A percentile compares a stretch with the other conserved stretches of the same genome.
Conservation (phyloP, 176 grass and related monocot genomes). For the Cocos nucifera region DNA sequence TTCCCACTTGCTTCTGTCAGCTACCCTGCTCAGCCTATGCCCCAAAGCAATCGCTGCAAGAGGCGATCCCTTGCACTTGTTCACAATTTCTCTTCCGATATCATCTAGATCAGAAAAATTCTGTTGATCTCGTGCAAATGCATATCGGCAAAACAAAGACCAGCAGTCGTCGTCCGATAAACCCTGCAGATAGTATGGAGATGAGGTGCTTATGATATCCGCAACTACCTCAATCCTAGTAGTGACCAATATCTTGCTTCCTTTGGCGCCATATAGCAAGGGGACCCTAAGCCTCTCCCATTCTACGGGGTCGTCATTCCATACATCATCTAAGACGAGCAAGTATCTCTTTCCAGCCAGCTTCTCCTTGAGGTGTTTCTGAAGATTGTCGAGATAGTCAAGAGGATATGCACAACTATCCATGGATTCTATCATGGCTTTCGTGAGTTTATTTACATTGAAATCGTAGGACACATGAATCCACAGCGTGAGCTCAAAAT, state of each 20-base stretch:
- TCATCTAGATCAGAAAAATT: background rate
- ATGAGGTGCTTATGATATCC: background rate
- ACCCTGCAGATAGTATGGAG: conserved; percentile 2
- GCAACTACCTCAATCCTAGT: conserved; percentile 22
- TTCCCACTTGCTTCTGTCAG: conserved; percentile 28
- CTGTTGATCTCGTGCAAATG: background rate
- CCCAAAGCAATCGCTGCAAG: conserved; percentile 31
- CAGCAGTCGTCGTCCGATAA: conserved; percentile 23
- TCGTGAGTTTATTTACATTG: conserved; percentile 4
- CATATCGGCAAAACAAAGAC: conserved; percentile 17
- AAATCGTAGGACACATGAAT: conserved; percentile 32
- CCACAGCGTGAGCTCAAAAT: conserved; percentile 36
- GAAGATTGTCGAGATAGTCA: conserved; percentile 14
- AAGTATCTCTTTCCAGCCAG: conserved; percentile 25
- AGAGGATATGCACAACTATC: background rate
- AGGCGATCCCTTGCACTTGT: conserved; percentile 24
- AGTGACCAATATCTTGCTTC: conserved; percentile 44
- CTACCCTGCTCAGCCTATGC: conserved; percentile 2
- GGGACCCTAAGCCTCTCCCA: conserved; percentile 26
- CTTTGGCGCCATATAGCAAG: conserved; percentile 15
- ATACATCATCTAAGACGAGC: conserved; percentile 44
- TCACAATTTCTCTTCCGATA: conserved; percentile 16
- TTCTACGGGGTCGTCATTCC: conserved; percentile 1
- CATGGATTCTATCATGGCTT: conserved; percentile 27
- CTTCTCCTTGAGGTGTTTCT: background rate